Evolutionary conservation across 768 basidiomycete genomes (phyloP).

Genomic region (Tricholoma bakamatsutake): DNA sequence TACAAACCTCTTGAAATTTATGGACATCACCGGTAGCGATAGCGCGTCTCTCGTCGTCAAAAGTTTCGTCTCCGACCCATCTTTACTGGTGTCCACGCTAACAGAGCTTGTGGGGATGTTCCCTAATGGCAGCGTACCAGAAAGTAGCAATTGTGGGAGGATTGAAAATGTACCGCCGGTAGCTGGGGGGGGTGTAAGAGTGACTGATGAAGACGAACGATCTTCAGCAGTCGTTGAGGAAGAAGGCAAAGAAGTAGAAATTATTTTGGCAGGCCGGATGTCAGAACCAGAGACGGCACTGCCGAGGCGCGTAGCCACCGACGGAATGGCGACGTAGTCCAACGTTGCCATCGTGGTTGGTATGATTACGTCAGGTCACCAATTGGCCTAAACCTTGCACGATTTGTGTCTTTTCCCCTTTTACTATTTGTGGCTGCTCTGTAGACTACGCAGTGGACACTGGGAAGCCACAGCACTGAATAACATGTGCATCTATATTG

Average conservation of each 20-base stretch:
- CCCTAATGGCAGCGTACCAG: slow-evolving; percentile 20
- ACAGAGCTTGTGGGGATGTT: slow-evolving; percentile 7
- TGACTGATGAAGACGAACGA: neutral
- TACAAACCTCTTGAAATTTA: slow-evolving; percentile 79
- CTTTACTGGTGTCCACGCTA: slow-evolving; percentile 13
- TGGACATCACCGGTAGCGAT: slow-evolving; percentile 70
- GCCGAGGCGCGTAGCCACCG: slow-evolving; percentile 34
- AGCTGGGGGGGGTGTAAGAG: slow-evolving; percentile 18
- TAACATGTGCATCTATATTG: too few species aligned
- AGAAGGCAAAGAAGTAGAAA: slow-evolving; percentile 38
- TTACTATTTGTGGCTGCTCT: too few species aligned
- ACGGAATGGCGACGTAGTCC: slow-evolving; percentile 42
- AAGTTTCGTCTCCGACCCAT: slow-evolving; percentile 24
- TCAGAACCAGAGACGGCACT: slow-evolving; percentile 11
- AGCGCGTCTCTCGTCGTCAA: slow-evolving; percentile 62
- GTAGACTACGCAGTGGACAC: too few species aligned
- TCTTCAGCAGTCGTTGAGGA: slow-evolving; percentile 22
- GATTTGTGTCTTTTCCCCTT: too few species aligned
- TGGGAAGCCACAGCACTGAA: too few species aligned
- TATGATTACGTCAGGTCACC: neutral
- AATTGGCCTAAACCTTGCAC: too few species aligned
- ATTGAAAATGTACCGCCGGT: slow-evolving; percentile 26
- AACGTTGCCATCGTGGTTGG: slow-evolving; percentile 35
- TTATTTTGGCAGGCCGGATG: slow-evolving; percentile 35
- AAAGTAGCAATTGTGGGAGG: slow-evolving; percentile 35